Conservation (phyloP, 495 filamentous ascomycete genomes). For the Neurospora sp. region DNA sequence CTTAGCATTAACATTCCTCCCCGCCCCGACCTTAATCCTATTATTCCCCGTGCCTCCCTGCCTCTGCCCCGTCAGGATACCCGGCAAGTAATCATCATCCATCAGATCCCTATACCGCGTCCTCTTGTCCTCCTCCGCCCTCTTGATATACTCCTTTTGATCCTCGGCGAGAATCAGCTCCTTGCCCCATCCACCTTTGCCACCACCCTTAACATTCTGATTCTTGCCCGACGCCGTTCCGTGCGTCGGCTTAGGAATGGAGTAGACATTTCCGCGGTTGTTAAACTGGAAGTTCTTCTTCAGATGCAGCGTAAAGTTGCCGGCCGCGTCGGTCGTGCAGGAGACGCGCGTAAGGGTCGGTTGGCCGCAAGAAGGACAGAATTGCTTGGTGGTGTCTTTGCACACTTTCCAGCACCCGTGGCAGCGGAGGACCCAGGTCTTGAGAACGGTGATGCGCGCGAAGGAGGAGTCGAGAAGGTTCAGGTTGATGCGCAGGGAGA, state of each 20-base stretch:
- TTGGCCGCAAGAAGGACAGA: slow-evolving; percentile 86
- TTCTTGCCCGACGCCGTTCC: slow-evolving; percentile 65
- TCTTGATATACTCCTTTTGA: slow-evolving; percentile 81
- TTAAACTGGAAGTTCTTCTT: slow-evolving; percentile 97
- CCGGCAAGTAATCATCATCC: slow-evolving; percentile 88
- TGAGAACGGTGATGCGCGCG: slow-evolving; percentile 65
- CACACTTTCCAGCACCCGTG: slow-evolving; percentile 86
- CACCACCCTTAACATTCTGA: slow-evolving; percentile 53
- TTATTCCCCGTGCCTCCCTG: slow-evolving; percentile 40
- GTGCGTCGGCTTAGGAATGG: slow-evolving; percentile 80
- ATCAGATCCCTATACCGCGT: slow-evolving; percentile 71
- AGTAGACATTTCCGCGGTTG: slow-evolving; percentile 78
- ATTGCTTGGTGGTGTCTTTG: slow-evolving; percentile 81
- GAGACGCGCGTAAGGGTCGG: slow-evolving; percentile 76
- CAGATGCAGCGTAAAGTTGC: slow-evolving; percentile 77
- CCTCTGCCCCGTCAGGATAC: slow-evolving; percentile 73
- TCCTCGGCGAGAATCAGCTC: slow-evolving; percentile 80
- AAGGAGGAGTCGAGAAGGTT: slow-evolving; percentile 74
- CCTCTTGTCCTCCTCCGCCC: slow-evolving; percentile 51
- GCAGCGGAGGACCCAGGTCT: slow-evolving; percentile 82
- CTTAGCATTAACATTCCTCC: slow-evolving; percentile 74
- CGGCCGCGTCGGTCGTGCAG: slow-evolving; percentile 70
- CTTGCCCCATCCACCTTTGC: slow-evolving; percentile 78
- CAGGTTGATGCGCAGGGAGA: slow-evolving; percentile 86
- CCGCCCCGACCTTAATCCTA: slow-evolving; percentile 72